Percentiles rank a stretch among this genome's conserved stretches.
phyloP scores from a whole-genome alignment of 78 protist species.

The Planoprotostelium fungivorum region DNA sequence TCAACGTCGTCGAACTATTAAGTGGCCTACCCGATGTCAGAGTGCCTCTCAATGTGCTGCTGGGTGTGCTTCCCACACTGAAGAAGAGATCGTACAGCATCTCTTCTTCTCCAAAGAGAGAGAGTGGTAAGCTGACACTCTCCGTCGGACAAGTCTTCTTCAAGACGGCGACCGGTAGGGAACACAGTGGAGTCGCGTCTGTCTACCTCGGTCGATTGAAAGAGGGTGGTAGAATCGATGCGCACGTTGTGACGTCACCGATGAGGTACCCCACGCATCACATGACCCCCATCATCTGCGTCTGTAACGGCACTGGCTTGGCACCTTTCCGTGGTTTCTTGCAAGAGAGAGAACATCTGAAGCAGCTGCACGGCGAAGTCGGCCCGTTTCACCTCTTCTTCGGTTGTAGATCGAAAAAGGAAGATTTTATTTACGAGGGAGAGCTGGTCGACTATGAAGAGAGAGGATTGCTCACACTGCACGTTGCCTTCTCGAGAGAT shows the following conservation, averaged over 20 bases:
- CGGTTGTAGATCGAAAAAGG: constrained; percentile 81
- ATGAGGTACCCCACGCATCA: neutral
- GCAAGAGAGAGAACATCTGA: constrained; percentile 20
- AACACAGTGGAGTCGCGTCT: neutral
- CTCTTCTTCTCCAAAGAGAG: neutral
- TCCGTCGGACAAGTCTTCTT: neutral
- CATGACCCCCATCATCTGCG: constrained; percentile 73
- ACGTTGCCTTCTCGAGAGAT: constrained; percentile 61
- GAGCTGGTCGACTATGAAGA: constrained; percentile 46
- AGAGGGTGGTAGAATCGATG: neutral
- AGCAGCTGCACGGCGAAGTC: neutral
- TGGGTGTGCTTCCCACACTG: no score
- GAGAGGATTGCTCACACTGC: constrained; percentile 24
- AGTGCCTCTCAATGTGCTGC: no score
- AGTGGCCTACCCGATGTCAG: no score
- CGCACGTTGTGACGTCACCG: neutral
- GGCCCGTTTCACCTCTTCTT: constrained; percentile 69
- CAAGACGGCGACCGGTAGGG: neutral
- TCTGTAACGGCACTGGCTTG: constrained; percentile 97
- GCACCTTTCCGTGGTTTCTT: constrained; percentile 93
- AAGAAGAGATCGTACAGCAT: neutral
- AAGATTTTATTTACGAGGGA: constrained; percentile 76
- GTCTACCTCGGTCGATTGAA: neutral
- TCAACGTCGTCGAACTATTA: no score
- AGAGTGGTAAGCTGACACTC: neutral